These are phyloP conservation scores for Cucumis variabilis DNA, from an alignment of 331 rosid genomes.

Conservation along the genomic window DNA sequence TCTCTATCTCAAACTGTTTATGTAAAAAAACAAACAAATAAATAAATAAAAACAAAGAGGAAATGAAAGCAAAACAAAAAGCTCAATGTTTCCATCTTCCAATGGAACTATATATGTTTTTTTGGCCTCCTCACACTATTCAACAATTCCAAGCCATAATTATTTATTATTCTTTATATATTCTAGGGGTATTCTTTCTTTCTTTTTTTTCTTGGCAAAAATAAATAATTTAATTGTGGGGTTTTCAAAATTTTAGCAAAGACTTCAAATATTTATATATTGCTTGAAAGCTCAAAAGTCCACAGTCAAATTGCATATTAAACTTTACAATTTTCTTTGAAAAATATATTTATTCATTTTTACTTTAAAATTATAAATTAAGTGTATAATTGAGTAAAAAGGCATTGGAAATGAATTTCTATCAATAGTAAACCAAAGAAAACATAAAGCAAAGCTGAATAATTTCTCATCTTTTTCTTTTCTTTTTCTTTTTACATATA, in stretches of 20 bases:
- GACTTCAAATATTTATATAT: background rate
- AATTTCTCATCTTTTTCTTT: background rate
- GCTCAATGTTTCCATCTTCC: background rate
- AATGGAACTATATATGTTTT: background rate
- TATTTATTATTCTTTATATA: background rate
- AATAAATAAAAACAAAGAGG: too few species aligned
- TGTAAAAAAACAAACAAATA: background rate
- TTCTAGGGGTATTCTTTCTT: background rate
- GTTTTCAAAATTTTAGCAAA: slow-evolving; percentile 11
- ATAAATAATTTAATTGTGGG: background rate
- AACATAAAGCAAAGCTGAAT: slow-evolving; percentile 30
- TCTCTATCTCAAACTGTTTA: background rate
- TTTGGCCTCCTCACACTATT: slow-evolving; percentile 17
- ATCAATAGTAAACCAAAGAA: slow-evolving; percentile 1
- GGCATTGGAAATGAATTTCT: background rate
- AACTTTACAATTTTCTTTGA: background rate
- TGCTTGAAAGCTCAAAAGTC: slow-evolving; percentile 25
- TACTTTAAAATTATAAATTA: background rate
- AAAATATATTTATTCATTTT: background rate
- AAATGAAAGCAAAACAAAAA: background rate
- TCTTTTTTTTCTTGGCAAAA: too few species aligned
- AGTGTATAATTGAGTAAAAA: background rate
- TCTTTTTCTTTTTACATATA: background rate
- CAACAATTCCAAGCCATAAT: slow-evolving; percentile 19
- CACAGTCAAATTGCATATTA: slow-evolving; percentile 23